Evolutionary conservation across 2,329 filamentous ascomycete species (phyloP).

Genomic region (Alternaria arbusti): DNA sequence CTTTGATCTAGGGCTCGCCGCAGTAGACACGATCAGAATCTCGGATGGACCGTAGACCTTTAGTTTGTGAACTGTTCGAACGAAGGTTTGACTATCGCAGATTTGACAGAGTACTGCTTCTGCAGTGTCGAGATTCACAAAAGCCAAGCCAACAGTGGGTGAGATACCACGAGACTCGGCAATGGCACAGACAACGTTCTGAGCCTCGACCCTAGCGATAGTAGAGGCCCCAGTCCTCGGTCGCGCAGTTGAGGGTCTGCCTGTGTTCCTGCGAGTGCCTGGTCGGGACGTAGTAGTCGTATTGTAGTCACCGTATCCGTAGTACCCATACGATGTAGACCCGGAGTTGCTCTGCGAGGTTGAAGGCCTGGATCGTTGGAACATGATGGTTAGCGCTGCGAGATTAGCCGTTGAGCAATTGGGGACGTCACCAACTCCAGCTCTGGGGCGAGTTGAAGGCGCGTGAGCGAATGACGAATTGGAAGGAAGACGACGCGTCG

Average conservation of each 20-base stretch:
- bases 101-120: constrained; percentile 89
- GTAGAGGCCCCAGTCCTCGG: constrained; percentile 64
- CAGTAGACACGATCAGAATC: constrained; percentile 77
- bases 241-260: constrained; percentile 53
- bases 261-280: constrained; percentile 40
- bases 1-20: constrained; percentile 74
- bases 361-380: constrained; percentile 26
- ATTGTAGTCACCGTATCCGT: constrained; percentile 44
- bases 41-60: constrained; percentile 79
- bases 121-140: constrained; percentile 84
- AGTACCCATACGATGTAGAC: constrained; percentile 43
- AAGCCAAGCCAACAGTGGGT: constrained; percentile 82
- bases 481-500: constrained; percentile 10
- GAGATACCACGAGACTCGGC: constrained; percentile 87
- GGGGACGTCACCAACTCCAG: not conserved
- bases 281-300: constrained; percentile 47
- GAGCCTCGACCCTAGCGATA: constrained; percentile 62
- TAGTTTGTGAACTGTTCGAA: constrained; percentile 86
- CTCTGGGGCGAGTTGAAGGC: not conserved
- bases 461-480: not conserved
- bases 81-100: constrained; percentile 90
- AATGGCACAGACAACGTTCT: constrained; percentile 85
- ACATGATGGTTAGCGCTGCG: constrained; percentile 37
- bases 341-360: constrained; percentile 42
- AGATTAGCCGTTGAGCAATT: constrained; percentile 28